Evolutionary conservation across 495 filamentous ascomycete genomes (phyloP).

Genomic region (Hyaloscypha bicolor): DNA sequence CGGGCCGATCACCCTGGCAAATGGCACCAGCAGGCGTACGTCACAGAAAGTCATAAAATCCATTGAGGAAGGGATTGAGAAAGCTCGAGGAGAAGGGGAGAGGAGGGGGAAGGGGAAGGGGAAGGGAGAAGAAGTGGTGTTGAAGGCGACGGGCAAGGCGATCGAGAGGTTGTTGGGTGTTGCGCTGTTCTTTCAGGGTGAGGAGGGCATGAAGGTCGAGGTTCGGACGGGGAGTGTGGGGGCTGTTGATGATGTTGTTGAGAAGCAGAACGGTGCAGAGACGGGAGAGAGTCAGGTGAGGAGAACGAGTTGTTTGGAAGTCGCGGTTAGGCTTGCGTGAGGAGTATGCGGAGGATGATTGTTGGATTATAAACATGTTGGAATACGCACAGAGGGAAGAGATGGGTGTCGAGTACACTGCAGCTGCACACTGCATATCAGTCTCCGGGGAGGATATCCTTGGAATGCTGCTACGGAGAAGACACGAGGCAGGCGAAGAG

Average conservation of each 20-base stretch:
- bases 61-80: conserved; percentile 30
- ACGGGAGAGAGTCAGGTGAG: conserved; percentile 61
- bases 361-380: background rate
- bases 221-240: conserved; percentile 65
- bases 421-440: background rate
- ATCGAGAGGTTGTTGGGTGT: conserved; percentile 71
- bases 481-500: background rate
- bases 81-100: background rate
- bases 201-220: conserved; percentile 54
- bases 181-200: conserved; percentile 63
- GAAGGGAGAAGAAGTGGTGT: conserved; percentile 59
- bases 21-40: no score
- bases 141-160: conserved; percentile 80
- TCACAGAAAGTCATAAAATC: conserved; percentile 6
- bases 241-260: conserved; percentile 71
- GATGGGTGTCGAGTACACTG: no score
- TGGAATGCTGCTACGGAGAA: background rate
- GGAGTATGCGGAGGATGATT: conserved; percentile 38
- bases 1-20: conserved; percentile 13
- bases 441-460: background rate
- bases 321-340: conserved; percentile 62
- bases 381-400: background rate
- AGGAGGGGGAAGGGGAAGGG: conserved; percentile 22
- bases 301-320: conserved; percentile 67
- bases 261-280: conserved; percentile 39